Base-by-base conservation (phyloP, 805 yeast genomes). In the Komagataella mondaviorum region DNA sequence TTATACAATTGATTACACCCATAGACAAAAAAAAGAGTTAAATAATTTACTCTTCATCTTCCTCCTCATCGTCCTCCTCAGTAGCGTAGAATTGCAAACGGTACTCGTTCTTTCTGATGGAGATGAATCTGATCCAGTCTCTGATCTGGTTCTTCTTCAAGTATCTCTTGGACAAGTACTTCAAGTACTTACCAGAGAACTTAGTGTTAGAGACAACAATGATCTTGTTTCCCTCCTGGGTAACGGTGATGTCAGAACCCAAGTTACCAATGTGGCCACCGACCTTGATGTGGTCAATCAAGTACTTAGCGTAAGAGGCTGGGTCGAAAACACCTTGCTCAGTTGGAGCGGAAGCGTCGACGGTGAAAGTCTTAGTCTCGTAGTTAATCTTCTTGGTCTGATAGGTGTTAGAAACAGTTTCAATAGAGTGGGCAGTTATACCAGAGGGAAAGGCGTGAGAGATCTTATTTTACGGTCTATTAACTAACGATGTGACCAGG, bases 61-160 rank as follows among this genome's bases (percentile, higher is more conserved):
- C 96, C 65, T 81, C 88, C 69, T 90, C 97, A 68, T 90, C 96
- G 66, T 87, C 81, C 65, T 75, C 91, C 67, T 91, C 89, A 73
- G 91, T 93, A 75, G 95, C 88, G 96, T 88, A 93, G 96, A 91
- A 91, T 76, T 93, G 90, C 80, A 91, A 83, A 76, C 86, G 86
- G 88, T 93, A 93, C 75, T 81, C 83, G 85, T 90, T 88, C 77
- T 87, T 86, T 80, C 89, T 85, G 70, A 85, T 83, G 61, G 98
- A 87, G 63, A 91, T 96, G 70, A 91, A 90, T 83, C 98, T 93
- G 77, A 91, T 90, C 98, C 98, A 91, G 82, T 93, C 98, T 83
- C 97, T 89, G 81, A 91, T 87, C 79, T 88, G 95, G 91, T 90
- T 88, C 88, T 93, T 93, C 96, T 91, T 95, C 78, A 93, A 88